Conservation (phyloP, 2,329 filamentous ascomycete genomes). For the Epichloe festucae region DNA sequence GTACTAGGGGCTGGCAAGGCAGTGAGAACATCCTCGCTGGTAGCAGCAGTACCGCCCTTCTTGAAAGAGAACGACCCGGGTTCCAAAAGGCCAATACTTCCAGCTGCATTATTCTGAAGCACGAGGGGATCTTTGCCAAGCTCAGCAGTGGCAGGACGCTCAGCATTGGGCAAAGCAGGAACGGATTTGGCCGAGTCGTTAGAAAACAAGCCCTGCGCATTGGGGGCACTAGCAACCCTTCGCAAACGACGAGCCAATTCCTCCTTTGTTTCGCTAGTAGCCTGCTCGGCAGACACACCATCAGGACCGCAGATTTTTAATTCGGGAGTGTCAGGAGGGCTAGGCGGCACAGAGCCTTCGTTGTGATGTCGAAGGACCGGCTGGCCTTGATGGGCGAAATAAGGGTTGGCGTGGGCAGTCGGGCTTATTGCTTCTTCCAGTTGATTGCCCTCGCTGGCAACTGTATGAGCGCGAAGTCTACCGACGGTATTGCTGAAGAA, state of each 20-base stretch:
- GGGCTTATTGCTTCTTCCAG: constrained; percentile 83
- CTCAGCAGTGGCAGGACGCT: constrained; percentile 73
- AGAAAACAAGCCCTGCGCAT: constrained; percentile 82
- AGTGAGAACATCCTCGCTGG: constrained; percentile 39
- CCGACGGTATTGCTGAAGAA: constrained; percentile 80
- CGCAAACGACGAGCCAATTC: constrained; percentile 86
- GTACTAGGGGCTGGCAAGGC: constrained; percentile 54
- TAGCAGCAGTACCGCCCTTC: constrained; percentile 24
- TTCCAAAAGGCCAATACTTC: constrained; percentile 17
- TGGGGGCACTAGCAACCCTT: constrained; percentile 89
- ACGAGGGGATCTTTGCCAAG: constrained; percentile 68
- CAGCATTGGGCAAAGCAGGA: constrained; percentile 33
- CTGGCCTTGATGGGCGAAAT: constrained; percentile 92
- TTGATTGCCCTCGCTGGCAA: constrained; percentile 83
- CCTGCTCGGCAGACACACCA: constrained; percentile 49
- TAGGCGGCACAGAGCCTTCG: constrained; percentile 81
- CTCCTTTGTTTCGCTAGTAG: constrained; percentile 73
- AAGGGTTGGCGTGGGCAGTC: constrained; percentile 89
- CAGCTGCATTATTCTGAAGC: constrained; percentile 27
- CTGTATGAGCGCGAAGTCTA: constrained; percentile 78
- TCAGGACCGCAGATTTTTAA: constrained; percentile 60
- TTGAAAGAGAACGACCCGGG: constrained; percentile 16
- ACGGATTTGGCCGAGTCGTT: constrained; percentile 20
- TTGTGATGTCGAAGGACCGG: constrained; percentile 91
- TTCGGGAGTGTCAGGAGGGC: constrained; percentile 78